A percentile compares a stretch with the other conserved stretches of the same genome.
Conservation (phyloP, 2,329 filamentous ascomycete genomes). For the Botrytis fragariae region DNA sequence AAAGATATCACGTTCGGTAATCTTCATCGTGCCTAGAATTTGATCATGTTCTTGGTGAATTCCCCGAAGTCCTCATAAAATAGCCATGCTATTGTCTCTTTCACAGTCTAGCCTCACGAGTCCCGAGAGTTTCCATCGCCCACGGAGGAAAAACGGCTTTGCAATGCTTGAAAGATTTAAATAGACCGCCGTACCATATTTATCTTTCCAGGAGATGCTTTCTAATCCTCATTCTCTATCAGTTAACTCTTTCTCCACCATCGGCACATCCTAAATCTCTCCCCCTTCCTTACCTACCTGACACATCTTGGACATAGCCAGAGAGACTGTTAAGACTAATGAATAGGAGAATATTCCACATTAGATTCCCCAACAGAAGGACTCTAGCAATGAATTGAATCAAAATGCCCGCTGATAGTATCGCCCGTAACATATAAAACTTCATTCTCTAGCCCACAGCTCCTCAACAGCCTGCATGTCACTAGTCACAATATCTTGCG, state of each 20-base stretch:
- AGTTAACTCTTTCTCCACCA: slow-evolving; percentile 47
- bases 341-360: no score
- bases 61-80: not conserved
- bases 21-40: not conserved
- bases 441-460: slow-evolving; percentile 33
- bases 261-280: not conserved
- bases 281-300: slow-evolving; percentile 42
- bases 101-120: not conserved
- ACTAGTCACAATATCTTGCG: not conserved
- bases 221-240: slow-evolving; percentile 39
- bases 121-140: not conserved
- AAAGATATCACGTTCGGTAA: not conserved
- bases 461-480: slow-evolving; percentile 39
- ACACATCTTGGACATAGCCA: slow-evolving; percentile 38
- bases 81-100: not conserved
- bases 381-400: no score
- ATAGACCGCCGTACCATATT: no score
- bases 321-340: no score
- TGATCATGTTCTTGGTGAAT: not conserved
- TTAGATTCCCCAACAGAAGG: no score
- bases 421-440: slow-evolving; percentile 61
- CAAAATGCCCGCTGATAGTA: slow-evolving; percentile 46
- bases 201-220: not conserved
- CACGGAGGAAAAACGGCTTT: no score
- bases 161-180: not conserved